A percentile compares a stretch with the other conserved stretches of the same genome.
Conservation (phyloP, 345 rosid genomes). For the Salix koriyanagi region DNA sequence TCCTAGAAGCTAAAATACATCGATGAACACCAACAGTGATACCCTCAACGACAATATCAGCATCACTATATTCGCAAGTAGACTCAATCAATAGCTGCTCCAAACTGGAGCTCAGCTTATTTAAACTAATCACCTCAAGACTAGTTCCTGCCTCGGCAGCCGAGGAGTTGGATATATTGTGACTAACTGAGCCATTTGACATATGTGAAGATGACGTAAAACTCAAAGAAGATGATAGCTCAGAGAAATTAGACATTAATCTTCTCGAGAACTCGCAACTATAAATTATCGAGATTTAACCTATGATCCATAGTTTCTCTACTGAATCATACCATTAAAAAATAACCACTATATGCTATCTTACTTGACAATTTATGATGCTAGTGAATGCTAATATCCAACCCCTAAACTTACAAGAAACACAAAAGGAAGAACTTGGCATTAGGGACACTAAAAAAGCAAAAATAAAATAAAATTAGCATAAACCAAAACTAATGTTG, state of each 20-base stretch:
- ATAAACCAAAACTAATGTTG: not conserved
- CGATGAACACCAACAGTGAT: conserved; percentile 66
- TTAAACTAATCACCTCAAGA: conserved; percentile 60
- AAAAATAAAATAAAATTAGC: not conserved
- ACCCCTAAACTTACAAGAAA: not conserved
- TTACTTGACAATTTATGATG: not conserved
- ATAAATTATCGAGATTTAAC: not conserved
- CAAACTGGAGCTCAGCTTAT: conserved; percentile 71
- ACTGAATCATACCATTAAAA: not conserved
- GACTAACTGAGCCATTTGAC: conserved; percentile 45
- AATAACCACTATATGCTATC: not conserved
- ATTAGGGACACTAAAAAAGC: not conserved
- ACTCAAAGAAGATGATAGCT: conserved; percentile 80
- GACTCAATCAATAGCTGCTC: conserved; percentile 62
- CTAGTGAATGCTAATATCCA: not conserved
- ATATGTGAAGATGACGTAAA: conserved; percentile 59
- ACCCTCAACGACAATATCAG: conserved; percentile 61
- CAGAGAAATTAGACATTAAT: conserved; percentile 57
- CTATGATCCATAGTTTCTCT: conserved; percentile 3
- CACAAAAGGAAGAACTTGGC: not conserved
- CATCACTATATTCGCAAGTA: conserved; percentile 65
- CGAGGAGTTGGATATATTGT: conserved; percentile 27
- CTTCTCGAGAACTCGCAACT: not conserved
- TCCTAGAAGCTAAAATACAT: conserved; percentile 81
- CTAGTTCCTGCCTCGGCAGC: conserved; percentile 34